Conservation (phyloP, 495 filamentous ascomycete genomes). For the Bombardia bombarda region DNA sequence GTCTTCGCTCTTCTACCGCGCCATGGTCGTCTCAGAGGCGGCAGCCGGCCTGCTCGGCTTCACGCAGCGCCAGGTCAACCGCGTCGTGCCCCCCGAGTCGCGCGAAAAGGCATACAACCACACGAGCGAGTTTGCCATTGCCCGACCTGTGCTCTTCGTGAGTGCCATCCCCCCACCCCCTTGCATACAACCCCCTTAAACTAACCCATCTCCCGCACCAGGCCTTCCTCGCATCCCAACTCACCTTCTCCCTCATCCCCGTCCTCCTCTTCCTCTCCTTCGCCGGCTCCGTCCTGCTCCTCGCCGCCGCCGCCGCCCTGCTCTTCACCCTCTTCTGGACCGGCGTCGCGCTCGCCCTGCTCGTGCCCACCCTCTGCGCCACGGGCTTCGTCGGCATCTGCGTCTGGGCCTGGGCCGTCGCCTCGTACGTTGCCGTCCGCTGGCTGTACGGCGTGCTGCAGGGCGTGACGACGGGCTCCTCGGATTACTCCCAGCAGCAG, state of each 20-base stretch:
- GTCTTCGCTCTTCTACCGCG: background rate
- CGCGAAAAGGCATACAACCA: conserved; percentile 22
- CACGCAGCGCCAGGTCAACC: conserved; percentile 25
- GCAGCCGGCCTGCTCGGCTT: conserved; percentile 22
- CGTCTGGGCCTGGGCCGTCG: conserved; percentile 57
- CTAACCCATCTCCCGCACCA: conserved; percentile 1
- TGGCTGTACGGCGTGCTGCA: conserved; percentile 33
- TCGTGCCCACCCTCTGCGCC: conserved; percentile 55
- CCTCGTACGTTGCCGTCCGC: conserved; percentile 46
- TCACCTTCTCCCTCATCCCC: conserved; percentile 49
- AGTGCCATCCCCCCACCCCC: conserved; percentile 3
- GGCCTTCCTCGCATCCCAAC: conserved; percentile 45
- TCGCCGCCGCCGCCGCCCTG: conserved; percentile 47
- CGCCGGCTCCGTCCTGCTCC: conserved; percentile 43
- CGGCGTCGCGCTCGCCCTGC: conserved; percentile 52
- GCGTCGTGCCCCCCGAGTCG: conserved; percentile 22
- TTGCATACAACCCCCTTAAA: background rate
- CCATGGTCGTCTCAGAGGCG: conserved; percentile 3
- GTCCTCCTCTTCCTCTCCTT: conserved; percentile 55
- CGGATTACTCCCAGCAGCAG: no score
- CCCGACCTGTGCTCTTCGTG: conserved; percentile 29
- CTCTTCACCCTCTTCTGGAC: conserved; percentile 55
- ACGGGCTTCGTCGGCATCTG: conserved; percentile 47
- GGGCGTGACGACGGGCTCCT: no score
- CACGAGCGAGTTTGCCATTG: conserved; percentile 13